phyloP scores from a whole-genome alignment of 164 flowering plant genomes.

The Annona squamosa region DNA sequence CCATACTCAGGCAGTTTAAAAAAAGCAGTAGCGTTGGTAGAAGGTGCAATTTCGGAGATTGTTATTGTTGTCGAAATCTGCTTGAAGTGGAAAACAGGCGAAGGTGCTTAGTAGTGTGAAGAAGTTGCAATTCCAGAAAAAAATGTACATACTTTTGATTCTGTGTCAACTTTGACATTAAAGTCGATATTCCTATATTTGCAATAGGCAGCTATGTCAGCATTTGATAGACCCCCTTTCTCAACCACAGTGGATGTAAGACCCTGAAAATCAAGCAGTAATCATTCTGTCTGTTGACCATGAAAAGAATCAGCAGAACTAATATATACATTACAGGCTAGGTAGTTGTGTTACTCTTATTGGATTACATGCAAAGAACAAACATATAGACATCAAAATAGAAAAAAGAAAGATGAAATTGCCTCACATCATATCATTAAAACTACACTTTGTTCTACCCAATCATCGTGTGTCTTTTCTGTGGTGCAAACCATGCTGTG shows the following conservation, averaged over 20 bases:
- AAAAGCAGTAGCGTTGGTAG: slow-evolving; percentile 79
- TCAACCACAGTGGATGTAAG: slow-evolving; percentile 73
- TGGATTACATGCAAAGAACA: no score
- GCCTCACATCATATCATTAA: no score
- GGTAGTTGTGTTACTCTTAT: no score
- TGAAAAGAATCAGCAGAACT: no score
- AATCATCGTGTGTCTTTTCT: no score
- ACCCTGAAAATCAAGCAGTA: slow-evolving; percentile 35
- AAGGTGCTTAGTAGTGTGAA: not conserved
- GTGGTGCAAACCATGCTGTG: no score
- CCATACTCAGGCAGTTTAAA: slow-evolving; percentile 64
- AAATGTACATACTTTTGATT: slow-evolving; percentile 54
- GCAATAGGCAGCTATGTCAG: slow-evolving; percentile 69
- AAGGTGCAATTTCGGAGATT: slow-evolving; percentile 54
- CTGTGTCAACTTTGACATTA: slow-evolving; percentile 94
- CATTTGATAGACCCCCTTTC: slow-evolving; percentile 77
- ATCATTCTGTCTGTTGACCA: not conserved
- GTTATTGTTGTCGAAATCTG: slow-evolving; percentile 80
- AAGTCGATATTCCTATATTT: slow-evolving; percentile 55
- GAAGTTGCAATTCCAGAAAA: not conserved
- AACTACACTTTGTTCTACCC: no score
- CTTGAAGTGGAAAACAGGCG: slow-evolving; percentile 4
- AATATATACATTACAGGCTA: no score
- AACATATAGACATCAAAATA: no score
- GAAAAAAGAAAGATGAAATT: no score